Evolutionary conservation across 2,329 filamentous ascomycete genomes (phyloP), one percentile per base, ranked within the genome.

Genomic region (Trichoderma afroharzianum): DNA sequence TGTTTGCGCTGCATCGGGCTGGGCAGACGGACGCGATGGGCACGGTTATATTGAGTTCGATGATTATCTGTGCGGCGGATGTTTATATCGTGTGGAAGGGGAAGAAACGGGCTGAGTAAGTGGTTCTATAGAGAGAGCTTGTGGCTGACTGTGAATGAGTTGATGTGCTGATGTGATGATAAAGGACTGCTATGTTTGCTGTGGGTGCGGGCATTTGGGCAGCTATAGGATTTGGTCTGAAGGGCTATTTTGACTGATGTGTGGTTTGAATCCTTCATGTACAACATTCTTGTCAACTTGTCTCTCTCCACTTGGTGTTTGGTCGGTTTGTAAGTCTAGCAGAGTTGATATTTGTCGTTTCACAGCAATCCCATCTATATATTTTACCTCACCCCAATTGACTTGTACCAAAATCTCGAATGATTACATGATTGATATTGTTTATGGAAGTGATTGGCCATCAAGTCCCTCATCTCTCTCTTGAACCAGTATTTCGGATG

Each of bases 21-120:
- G 71, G 71, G 2, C 47, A 39, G 30, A 72, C 63, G 33, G 62
- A 72, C 4, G 74, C 71, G 6, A 74, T 75, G 73, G 75, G 75
- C 0, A 68, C 73, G 0, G 50, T 75, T n/a, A 72, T 76, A n/a
- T 53, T 76, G 4, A 73, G 73, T 33, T 73, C 72, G 4, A 36
- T 76, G 67, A 57, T 57, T 18, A 64, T 75, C 14, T 73, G 74
- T 18, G 72, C 18, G 18, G 73, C 73, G 7, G 74, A 76, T 55
- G 61, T 74, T 2, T 75, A 73, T 39, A 74, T 76, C 14, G 73
- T 73, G 14, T 72, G 70, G 72, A 59, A 43, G 18, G 58, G 63
- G 18, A 61, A 62, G 36, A 66, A 74, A 14, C 62, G 66, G 28
- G n/a, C 12, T 5, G 73, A 74, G 74, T 75, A 62, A 68, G 73